Evolutionary conservation across 2,329 filamentous ascomycete species (phyloP).

Genomic region (Apiospora saccharicola): DNA sequence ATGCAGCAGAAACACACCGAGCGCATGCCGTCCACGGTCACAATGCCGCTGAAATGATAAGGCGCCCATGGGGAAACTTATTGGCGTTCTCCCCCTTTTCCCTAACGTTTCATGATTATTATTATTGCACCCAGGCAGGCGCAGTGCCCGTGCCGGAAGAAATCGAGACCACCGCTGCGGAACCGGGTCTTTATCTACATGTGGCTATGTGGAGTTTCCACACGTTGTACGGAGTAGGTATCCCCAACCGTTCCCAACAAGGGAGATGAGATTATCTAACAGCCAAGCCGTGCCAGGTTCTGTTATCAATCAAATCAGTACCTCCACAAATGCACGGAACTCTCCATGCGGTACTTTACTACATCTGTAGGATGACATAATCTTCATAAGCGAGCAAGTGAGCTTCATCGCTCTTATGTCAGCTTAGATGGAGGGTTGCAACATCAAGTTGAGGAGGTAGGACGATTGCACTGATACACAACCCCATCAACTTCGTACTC

Average conservation of each 20-base stretch:
- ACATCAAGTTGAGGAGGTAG: background rate
- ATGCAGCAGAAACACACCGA: background rate
- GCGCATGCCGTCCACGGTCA: background rate
- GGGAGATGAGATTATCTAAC: background rate
- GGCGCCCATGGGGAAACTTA: conserved; percentile 3
- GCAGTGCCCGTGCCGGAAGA: background rate
- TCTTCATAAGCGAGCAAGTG: background rate
- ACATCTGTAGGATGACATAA: background rate
- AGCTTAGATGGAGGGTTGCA: background rate
- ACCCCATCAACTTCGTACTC: background rate
- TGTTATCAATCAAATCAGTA: conserved; percentile 10
- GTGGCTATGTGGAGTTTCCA: background rate
- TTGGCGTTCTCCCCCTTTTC: background rate
- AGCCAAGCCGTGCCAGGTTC: background rate
- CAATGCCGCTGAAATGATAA: background rate
- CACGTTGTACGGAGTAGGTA: background rate
- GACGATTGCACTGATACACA: background rate
- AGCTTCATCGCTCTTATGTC: background rate
- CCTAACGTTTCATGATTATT: background rate
- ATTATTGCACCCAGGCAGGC: background rate
- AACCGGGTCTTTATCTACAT: background rate
- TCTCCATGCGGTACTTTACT: background rate
- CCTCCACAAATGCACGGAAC: background rate
- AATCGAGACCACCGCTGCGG: conserved; percentile 1
- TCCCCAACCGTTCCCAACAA: background rate